A percentile compares a stretch with the other conserved stretches of the same genome.
Conservation (phyloP, 2,329 filamentous ascomycete species). For the Didymella glomerata region DNA sequence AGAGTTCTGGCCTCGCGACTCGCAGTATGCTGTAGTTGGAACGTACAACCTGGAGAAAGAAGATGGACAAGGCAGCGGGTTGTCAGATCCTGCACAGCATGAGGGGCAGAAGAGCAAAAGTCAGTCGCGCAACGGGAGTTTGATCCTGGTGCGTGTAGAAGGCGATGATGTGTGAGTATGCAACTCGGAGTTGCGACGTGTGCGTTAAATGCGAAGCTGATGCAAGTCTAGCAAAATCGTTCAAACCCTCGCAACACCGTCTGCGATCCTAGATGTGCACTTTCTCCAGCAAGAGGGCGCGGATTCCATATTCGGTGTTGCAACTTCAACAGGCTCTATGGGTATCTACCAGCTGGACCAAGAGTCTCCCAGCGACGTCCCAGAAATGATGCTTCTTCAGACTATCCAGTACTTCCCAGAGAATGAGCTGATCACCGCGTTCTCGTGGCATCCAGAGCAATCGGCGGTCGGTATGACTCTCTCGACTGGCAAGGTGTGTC, state of each 20-base stretch:
- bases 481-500: constrained; percentile 68
- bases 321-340: constrained; percentile 78
- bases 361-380: constrained; percentile 18
- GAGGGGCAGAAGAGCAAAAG: constrained; percentile 44
- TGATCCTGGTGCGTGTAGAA: constrained; percentile 70
- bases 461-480: constrained; percentile 73
- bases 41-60: constrained; percentile 78
- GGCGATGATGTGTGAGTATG: constrained; percentile 64
- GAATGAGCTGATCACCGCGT: constrained; percentile 72
- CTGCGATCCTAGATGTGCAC: constrained; percentile 84
- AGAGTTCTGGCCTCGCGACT: constrained; percentile 72
- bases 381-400: constrained; percentile 42
- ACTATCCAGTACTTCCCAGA: constrained; percentile 62
- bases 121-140: constrained; percentile 77
- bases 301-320: constrained; percentile 70
- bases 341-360: constrained; percentile 66
- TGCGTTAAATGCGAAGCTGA: constrained; percentile 1
- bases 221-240: constrained; percentile 49
- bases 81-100: constrained; percentile 30
- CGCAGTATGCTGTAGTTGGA: constrained; percentile 77
- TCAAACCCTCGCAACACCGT: constrained; percentile 69
- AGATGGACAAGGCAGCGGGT: constrained; percentile 35
- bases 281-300: constrained; percentile 64
- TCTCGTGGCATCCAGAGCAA: constrained; percentile 72
- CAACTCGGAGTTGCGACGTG: not conserved